Base-by-base conservation (phyloP, 2,329 filamentous ascomycete species). In the Rosellinia necatrix region DNA sequence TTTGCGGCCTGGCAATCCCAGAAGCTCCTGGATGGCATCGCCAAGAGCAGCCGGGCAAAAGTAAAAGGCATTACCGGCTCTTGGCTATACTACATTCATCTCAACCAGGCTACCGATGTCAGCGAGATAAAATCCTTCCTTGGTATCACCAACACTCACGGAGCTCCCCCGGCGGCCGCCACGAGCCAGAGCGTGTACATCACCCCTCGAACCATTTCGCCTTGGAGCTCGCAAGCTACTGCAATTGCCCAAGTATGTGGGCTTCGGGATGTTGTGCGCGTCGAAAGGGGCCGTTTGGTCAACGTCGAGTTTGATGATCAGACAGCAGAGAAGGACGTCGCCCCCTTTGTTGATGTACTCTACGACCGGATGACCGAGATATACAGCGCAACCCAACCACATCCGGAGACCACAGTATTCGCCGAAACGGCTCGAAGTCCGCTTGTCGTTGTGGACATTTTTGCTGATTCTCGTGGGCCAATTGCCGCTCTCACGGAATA, bases 301-400 rank as follows among this genome's bases (percentile, higher is more conserved):
- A 87, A 86, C 65, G 81, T 89, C 66, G 80, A 77, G 62, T 86
- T 87, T 71, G 83, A 84, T 44, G 76, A 75, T 41, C 65, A 76
- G 35, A 73, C 78, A 38, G 75, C 76, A 40, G 74, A 72, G 44
- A 73, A 80, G 64, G 74, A 81, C 59, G 68, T 80, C 64, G 15
- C 57, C 21, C 76, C 85, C 63, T 78, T 87, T 68, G 81, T 83
- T 56, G 89, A 97, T 74, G 73, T 87, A 41, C 79, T 97, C 44
- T 85, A 96, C 75, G 94, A 99, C 75, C 88, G 93, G 55, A 99
- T 99, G 94, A 99, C 94, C 17, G 92, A 97, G 78, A 85, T 82
- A 41, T 86, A 97, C 61, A 82, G 82, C 65, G 75, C 81, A 29
- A 76, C 80, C 17, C 79, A 84, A 49, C 93, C 92, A 4, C 83